Evolutionary conservation across 805 yeast species (phyloP).

Genomic region (Sugiyamaella valdiviana): DNA sequence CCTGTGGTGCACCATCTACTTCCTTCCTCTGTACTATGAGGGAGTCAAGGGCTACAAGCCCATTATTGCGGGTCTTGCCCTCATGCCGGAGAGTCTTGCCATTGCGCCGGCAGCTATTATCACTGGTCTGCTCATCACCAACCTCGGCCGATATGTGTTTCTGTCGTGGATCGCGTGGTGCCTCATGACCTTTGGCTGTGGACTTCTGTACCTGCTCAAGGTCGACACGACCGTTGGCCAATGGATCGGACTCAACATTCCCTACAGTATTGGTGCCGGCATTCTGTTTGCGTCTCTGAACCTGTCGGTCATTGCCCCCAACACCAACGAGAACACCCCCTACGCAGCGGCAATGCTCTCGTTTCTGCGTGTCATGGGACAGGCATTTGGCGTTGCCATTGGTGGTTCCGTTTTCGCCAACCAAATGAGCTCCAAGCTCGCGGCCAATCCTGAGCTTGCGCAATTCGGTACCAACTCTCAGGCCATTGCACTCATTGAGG

Average conservation of each 20-base stretch:
- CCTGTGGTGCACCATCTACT: conserved; percentile 42
- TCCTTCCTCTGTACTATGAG: conserved; percentile 45
- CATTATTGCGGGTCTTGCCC: conserved; percentile 37
- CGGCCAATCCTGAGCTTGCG: conserved; percentile 6
- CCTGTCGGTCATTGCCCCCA: conserved; percentile 27
- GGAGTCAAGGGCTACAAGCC: conserved; percentile 38
- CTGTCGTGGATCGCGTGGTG: conserved; percentile 35
- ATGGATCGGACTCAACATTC: conserved; percentile 41
- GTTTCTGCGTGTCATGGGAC: conserved; percentile 28
- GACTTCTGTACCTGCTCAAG: conserved; percentile 36
- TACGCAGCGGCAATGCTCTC: conserved; percentile 29
- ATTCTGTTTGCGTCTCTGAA: conserved; percentile 38
- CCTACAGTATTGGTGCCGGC: conserved; percentile 45
- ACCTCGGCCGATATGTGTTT: conserved; percentile 38
- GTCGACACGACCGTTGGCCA: conserved; percentile 30
- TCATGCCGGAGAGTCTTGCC: conserved; percentile 40
- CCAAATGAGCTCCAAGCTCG: conserved; percentile 4
- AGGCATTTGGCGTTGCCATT: conserved; percentile 29
- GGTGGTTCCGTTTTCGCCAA: conserved; percentile 31
- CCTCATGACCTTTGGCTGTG: conserved; percentile 40
- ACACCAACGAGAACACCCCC: conserved; percentile 24
- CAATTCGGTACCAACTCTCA: conserved; percentile 13
- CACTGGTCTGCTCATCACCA: conserved; percentile 37
- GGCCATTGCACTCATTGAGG: conserved; percentile 18
- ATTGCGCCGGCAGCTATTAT: conserved; percentile 35